Evolutionary conservation across 805 yeast species (phyloP).

Genomic region (Cyberlindnera euphorbiiphila): DNA sequence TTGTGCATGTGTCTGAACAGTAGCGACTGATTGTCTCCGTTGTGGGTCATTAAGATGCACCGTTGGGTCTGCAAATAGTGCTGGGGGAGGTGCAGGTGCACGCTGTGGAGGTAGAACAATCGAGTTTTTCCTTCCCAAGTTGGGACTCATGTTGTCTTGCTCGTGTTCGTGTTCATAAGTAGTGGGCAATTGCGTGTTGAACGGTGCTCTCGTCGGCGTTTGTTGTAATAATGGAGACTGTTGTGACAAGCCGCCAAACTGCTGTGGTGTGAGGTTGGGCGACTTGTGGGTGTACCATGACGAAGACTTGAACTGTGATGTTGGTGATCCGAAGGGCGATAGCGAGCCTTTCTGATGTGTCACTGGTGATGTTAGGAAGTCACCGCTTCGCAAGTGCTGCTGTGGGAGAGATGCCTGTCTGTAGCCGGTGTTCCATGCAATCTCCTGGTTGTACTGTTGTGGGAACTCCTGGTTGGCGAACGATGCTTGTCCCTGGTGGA

Average conservation of each 20-base stretch:
- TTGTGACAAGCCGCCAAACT: constrained; percentile 3
- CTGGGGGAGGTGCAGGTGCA: constrained; percentile 42
- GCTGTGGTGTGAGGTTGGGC: constrained; percentile 9
- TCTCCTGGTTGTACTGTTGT: constrained; percentile 14
- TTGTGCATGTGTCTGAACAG: constrained; percentile 23
- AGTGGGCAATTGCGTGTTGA: constrained; percentile 39
- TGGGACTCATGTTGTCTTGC: constrained; percentile 27
- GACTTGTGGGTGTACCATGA: constrained; percentile 26
- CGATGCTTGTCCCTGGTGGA: too few species aligned
- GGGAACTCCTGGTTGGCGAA: constrained; percentile 3
- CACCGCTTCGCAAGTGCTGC: too few species aligned
- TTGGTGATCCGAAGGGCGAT: constrained; percentile 29
- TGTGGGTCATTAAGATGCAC: constrained; percentile 29
- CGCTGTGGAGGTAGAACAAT: constrained; percentile 40
- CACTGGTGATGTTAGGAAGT: constrained; percentile 1
- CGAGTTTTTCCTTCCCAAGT: constrained; percentile 21
- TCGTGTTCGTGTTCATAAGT: constrained; percentile 51
- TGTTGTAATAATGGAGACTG: constrained; percentile 13
- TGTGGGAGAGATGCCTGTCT: constrained; percentile 20
- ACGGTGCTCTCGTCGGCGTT: constrained; percentile 22
- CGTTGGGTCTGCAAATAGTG: constrained; percentile 30
- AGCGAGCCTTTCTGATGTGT: constrained; percentile 3
- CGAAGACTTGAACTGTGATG: constrained; percentile 27
- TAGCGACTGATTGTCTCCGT: constrained; percentile 36
- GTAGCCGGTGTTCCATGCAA: constrained; percentile 25